These are phyloP conservation scores for Metschnikowia cerradonensis DNA, from an alignment of 805 yeast genomes.

Conservation along the genomic window DNA sequence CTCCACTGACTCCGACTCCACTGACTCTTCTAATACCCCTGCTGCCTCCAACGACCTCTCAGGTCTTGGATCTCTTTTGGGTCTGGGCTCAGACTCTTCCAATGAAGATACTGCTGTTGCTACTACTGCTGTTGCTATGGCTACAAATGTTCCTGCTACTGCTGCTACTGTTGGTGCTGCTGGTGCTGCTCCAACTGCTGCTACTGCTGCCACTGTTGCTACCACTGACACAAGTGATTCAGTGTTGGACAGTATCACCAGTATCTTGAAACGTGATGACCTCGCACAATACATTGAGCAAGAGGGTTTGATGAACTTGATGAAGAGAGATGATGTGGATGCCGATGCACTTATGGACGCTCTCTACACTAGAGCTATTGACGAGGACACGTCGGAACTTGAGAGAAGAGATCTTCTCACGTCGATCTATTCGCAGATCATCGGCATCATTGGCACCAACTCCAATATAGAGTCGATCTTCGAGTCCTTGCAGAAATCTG, in stretches of 20 bases:
- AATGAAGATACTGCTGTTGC: neutral
- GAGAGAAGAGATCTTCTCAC: conserved; percentile 12
- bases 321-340: conserved; percentile 12
- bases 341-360: conserved; percentile 5
- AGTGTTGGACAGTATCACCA: conserved; percentile 10
- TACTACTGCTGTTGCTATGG: neutral
- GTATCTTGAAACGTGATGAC: conserved; percentile 14
- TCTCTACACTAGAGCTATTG: conserved; percentile 5
- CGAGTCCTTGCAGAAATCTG: conserved; percentile 22
- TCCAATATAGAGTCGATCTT: conserved; percentile 18
- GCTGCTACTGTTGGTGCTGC: neutral
- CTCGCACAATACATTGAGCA: conserved; percentile 4
- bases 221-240: conserved; percentile 10
- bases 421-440: conserved; percentile 11
- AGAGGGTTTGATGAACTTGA: conserved; percentile 7
- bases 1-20: conserved; percentile 1
- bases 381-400: neutral
- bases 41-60: conserved; percentile 1
- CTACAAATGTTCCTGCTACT: neutral
- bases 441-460: conserved; percentile 18
- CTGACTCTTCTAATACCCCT: neutral
- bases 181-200: neutral
- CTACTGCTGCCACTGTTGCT: conserved; percentile 10
- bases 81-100: neutral
- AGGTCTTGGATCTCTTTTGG: conserved; percentile 2